Evolutionary conservation across 768 basidiomycete species (phyloP), one percentile per base, ranked within the genome.

Genomic region (Phaffia australis): DNA sequence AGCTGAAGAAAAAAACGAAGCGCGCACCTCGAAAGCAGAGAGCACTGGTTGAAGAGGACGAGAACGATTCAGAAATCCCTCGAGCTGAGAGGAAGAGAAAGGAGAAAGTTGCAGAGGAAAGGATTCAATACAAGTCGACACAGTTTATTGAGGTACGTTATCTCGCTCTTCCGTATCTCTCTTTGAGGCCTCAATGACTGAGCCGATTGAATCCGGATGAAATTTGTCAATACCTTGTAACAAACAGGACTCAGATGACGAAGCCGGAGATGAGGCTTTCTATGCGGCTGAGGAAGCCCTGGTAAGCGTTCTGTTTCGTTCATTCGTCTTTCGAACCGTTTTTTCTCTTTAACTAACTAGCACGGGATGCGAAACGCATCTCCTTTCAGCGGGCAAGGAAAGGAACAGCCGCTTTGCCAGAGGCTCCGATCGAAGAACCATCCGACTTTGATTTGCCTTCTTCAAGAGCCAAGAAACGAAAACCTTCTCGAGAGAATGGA

Each of bases 1-100:
- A 86, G 59, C 78, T 95, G 55, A 77, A 97, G 55, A 57, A 57
- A 29, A 57, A 57, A 16, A 63, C 35, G 56, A 55, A 25, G 54
- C 52, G 21, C 23, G 25, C 29, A 58, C 63, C 59, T 14, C 15
- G 62, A 32, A 52, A 54, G 51, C 52, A 63, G 16, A n/a, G 48
- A 16, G 49, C n/a, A 8, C 48, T 9, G 35, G 35, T 42, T 42
- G 35, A 42, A 4, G 32, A 3, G 1, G 47, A 29, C 49, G 60
- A 60, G 42, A 46, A 61, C 47, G 60, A 51, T 5, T 18, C 3
- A 5, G 60, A 51, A n/a, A 32, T 30, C 7, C 60, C 21, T 29
- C n/a, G 27, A 27, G 21, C 48, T 27, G 35, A 49, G 27, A 51
- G 62, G 27, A 35, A 19, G 15, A 51, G 46, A 19, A 63, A 63